phyloP scores from a whole-genome alignment of 2,329 filamentous ascomycete species.

The Aureobasidium melanogenum region DNA sequence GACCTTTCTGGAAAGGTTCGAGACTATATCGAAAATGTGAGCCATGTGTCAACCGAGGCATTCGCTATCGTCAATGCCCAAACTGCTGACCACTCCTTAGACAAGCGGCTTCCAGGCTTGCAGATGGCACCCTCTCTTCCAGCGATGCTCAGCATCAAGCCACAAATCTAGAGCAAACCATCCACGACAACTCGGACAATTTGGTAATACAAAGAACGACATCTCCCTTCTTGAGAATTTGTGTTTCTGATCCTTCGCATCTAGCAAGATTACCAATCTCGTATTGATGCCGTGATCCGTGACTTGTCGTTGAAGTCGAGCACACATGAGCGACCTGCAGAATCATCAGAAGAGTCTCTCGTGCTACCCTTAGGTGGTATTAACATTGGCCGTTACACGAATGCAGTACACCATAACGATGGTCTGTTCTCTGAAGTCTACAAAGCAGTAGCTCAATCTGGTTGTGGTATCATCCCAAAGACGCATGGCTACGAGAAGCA shows the following conservation, averaged over 20 bases:
- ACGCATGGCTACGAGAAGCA: background rate
- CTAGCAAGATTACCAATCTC: slow-evolving; percentile 3
- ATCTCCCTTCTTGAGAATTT: background rate
- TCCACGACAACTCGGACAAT: background rate
- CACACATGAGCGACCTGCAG: background rate
- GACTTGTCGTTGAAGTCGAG: background rate
- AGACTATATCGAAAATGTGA: slow-evolving; percentile 9
- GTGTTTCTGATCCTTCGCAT: background rate
- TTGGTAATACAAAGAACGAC: background rate
- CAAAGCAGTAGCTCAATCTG: slow-evolving; percentile 44
- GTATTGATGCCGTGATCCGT: background rate
- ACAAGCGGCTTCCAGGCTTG: background rate
- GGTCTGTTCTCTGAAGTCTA: slow-evolving; percentile 82
- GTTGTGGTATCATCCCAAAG: slow-evolving; percentile 5
- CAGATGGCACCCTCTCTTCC: background rate
- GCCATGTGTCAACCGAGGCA: background rate
- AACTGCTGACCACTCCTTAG: background rate
- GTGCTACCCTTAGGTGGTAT: slow-evolving; percentile 24
- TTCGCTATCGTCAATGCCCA: background rate
- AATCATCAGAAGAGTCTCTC: slow-evolving; percentile 7
- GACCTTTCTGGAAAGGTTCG: slow-evolving; percentile 12
- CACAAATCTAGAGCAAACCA: slow-evolving; percentile 1
- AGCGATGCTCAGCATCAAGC: slow-evolving; percentile 4
- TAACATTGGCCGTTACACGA: slow-evolving; percentile 47
- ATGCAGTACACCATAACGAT: slow-evolving; percentile 48